Base-by-base conservation (phyloP, 2,329 filamentous ascomycete genomes). In the Metarhizium robertsii region DNA sequence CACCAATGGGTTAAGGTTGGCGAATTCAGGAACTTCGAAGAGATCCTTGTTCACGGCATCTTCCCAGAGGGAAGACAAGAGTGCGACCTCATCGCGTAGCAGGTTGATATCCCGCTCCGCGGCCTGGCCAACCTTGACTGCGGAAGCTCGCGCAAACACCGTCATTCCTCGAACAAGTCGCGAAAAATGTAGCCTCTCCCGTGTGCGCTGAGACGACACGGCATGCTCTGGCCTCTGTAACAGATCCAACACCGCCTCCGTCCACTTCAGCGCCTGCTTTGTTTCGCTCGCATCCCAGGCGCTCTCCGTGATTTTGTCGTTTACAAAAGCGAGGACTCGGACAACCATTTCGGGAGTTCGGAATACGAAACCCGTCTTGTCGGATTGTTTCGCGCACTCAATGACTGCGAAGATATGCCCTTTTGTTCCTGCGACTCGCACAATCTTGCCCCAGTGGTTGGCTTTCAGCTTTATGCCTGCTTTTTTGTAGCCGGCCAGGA, bases 401-500 rank as follows among this genome's bases (percentile, higher is more conserved):
- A 84, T 72, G 38, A 83, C 65, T 13, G 72, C 61, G 62, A 69
- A 71, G 43, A 79, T 67, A 56, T 72, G 71, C 46, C 73, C 76
- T 53, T 66, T 67, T 32, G 54, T 25, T 53, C 72, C 73, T 6
- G 75, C 73, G 45, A 67, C 57, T 13, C 78, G 72, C 38, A 76
- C 61, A 51, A 79, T 66, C 63, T 70, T 72, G 53, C 63, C 64
- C 59, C 68, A 71, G 61, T 76, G 66, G 11, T 54, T 29, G 2
- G 57, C 52, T 25, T 61, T 58, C 29, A 80, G 64, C 55, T 65
- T 68, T 58, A 74, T 71, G 34, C 69, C 65, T 38, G 75, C 72
- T 57, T 74, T 71, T 56, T 69, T 64, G 62, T 76, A 71, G 50
- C 80, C 80, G 55, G 79, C 74, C 45, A 83, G 72, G 47, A 84